These are phyloP conservation scores for Erodium maritimum DNA, from an alignment of 345 rosid genomes.

Conservation along the genomic window DNA sequence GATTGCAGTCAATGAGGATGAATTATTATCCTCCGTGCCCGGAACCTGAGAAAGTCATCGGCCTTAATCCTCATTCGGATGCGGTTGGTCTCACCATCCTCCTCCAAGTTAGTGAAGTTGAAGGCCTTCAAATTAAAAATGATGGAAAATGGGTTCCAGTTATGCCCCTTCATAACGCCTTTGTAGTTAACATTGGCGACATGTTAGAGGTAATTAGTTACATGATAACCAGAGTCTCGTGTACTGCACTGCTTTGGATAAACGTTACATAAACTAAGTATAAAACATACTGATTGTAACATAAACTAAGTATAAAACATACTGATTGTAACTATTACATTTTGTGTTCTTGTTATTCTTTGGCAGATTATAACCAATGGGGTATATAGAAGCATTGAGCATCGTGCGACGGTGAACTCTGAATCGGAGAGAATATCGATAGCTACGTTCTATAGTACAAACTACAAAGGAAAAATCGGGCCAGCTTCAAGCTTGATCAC, in stretches of 20 bases:
- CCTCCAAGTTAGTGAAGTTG: conserved; percentile 10
- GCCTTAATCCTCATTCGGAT: conserved; percentile 16
- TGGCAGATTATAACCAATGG: conserved; percentile 15
- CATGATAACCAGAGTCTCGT: too few relatives aligned
- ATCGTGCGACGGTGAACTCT: conserved; percentile 11
- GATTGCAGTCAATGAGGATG: conserved; percentile 2
- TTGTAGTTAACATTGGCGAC: conserved; percentile 39
- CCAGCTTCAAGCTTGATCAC: too few relatives aligned
- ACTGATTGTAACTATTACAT: too few relatives aligned
- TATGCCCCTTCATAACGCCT: conserved; percentile 25
- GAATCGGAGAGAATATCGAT: conserved; percentile 8
- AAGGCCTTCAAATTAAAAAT: conserved; percentile 14
- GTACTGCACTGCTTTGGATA: too few relatives aligned
- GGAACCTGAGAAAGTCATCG: conserved; percentile 8
- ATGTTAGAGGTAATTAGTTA: conserved; percentile 41
- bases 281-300: too few relatives aligned
- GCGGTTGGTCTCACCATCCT: conserved; percentile 8
- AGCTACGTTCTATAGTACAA: conserved; percentile 11
- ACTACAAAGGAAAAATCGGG: neutral
- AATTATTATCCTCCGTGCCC: conserved; percentile 17
- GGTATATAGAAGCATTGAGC: conserved; percentile 15
- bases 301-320: too few relatives aligned
- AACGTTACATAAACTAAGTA: too few relatives aligned
- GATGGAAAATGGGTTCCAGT: conserved; percentile 26
- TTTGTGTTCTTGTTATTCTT: too few relatives aligned